Percentiles rank a stretch among this genome's conserved stretches.
Evolutionary conservation across 495 filamentous ascomycete species (phyloP).

Genomic region (Polyplosphaeria fusca): DNA sequence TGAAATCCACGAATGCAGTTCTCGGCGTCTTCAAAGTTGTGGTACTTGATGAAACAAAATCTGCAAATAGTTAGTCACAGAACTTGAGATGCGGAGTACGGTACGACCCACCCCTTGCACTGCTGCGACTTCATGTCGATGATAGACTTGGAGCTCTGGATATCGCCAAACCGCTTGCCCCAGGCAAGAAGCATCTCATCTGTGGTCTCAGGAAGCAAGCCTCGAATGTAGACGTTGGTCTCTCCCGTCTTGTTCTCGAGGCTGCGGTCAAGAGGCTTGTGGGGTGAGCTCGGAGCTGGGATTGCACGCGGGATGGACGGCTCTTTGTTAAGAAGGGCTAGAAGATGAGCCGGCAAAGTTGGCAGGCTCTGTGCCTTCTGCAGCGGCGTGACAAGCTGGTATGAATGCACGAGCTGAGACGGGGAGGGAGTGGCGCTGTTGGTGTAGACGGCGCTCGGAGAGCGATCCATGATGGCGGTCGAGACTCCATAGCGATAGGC

Average conservation of each 20-base stretch:
- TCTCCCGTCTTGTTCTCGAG: conserved; percentile 82
- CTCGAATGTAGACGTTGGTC: conserved; percentile 97
- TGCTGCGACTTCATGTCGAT: conserved; percentile 85
- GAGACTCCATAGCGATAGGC: conserved; percentile 50
- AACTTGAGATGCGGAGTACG: neutral
- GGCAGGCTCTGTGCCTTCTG: conserved; percentile 53
- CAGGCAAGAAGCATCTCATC: conserved; percentile 83
- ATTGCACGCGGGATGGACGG: conserved; percentile 87
- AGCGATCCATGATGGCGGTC: conserved; percentile 59
- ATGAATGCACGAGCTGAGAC: conserved; percentile 51
- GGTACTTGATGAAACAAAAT: conserved; percentile 95
- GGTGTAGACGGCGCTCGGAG: conserved; percentile 45
- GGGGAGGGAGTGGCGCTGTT: conserved; percentile 56
- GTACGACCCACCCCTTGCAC: conserved; percentile 79
- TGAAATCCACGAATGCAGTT: conserved; percentile 96
- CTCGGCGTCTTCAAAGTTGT: conserved; percentile 81
- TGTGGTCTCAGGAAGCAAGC: conserved; percentile 88
- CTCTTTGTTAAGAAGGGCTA: conserved; percentile 66
- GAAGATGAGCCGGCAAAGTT: conserved; percentile 62
- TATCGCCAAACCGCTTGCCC: conserved; percentile 80
- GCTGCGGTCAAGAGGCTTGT: conserved; percentile 83
- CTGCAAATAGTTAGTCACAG: conserved; percentile 54
- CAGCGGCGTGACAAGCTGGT: conserved; percentile 41
- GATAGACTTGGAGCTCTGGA: conserved; percentile 94
- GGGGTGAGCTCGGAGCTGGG: conserved; percentile 67